Conservation (phyloP, 805 yeast species). For the Suhomyces sp. region DNA sequence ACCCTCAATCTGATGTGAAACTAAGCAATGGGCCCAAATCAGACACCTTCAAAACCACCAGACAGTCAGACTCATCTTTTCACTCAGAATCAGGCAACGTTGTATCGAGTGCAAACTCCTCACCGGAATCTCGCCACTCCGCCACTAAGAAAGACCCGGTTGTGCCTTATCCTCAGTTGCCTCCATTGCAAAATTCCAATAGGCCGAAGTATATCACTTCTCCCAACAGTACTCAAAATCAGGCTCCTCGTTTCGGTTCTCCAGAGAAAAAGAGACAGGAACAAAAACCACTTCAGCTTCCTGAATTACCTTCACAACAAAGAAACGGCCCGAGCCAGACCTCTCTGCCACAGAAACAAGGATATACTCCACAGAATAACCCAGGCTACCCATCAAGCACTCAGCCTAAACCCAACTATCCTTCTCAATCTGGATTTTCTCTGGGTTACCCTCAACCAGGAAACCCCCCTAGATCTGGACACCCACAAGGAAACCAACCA, state of each 20-base stretch:
- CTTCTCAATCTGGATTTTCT: neutral
- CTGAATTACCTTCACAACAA: constrained; percentile 7
- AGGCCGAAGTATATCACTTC: constrained; percentile 33
- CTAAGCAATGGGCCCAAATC: constrained; percentile 17
- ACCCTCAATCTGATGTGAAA: neutral
- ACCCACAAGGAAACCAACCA: neutral
- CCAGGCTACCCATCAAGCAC: neutral
- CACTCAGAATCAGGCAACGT: constrained; percentile 27
- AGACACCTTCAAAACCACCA: constrained; percentile 12
- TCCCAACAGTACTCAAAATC: constrained; percentile 31
- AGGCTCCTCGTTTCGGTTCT: constrained; percentile 9
- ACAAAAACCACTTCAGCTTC: constrained; percentile 5
- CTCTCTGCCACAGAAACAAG: neutral
- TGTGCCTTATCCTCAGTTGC: constrained; percentile 10
- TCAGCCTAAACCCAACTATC: neutral
- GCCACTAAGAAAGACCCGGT: neutral
- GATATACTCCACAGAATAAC: neutral
- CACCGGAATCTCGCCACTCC: constrained; percentile 16
- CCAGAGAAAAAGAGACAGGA: constrained; percentile 5
- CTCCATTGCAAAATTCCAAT: constrained; percentile 4
- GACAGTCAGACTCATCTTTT: constrained; percentile 17
- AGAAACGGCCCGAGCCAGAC: neutral
- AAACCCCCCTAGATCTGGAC: neutral
- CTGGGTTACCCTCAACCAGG: neutral
- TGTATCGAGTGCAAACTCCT: constrained; percentile 12